These are phyloP conservation scores for Lachancea waltii DNA, from an alignment of 805 yeast genomes.

Conservation along the genomic window DNA sequence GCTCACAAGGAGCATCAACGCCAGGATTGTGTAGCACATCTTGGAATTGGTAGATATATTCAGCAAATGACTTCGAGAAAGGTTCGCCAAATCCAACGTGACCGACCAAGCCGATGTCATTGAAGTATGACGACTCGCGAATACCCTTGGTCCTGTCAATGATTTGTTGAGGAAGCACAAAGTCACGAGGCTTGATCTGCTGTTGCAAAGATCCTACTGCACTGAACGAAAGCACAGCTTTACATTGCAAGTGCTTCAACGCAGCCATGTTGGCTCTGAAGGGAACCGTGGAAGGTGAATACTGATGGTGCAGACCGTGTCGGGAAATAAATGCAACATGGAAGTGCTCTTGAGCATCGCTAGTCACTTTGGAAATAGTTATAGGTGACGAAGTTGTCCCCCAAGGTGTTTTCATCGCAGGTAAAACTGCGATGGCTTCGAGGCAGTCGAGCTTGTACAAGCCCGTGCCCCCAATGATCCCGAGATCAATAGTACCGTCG, in stretches of 20 bases:
- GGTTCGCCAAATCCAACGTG: conserved; percentile 98
- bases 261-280: conserved; percentile 94
- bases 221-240: conserved; percentile 82
- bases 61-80: conserved; percentile 68
- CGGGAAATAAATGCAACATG: conserved; percentile 92
- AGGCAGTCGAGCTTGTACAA: conserved; percentile 78
- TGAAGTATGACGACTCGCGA: conserved; percentile 79
- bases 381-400: conserved; percentile 93
- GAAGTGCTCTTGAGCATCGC: conserved; percentile 43
- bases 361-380: conserved; percentile 71
- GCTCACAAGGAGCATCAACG: conserved; percentile 54
- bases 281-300: conserved; percentile 89
- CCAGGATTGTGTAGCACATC: conserved; percentile 53
- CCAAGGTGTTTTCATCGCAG: conserved; percentile 87
- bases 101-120: conserved; percentile 86
- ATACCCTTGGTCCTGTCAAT: conserved; percentile 97
- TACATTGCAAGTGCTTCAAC: conserved; percentile 78
- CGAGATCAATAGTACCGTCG: conserved; percentile 51
- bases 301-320: conserved; percentile 88
- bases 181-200: conserved; percentile 89
- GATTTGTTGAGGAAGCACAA: conserved; percentile 92
- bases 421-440: conserved; percentile 75
- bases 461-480: conserved; percentile 98
- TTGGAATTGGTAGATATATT: conserved; percentile 53
- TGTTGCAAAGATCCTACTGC: conserved; percentile 94